phyloP scores from a whole-genome alignment of 345 rosid species.

The Moringa oleifera region DNA sequence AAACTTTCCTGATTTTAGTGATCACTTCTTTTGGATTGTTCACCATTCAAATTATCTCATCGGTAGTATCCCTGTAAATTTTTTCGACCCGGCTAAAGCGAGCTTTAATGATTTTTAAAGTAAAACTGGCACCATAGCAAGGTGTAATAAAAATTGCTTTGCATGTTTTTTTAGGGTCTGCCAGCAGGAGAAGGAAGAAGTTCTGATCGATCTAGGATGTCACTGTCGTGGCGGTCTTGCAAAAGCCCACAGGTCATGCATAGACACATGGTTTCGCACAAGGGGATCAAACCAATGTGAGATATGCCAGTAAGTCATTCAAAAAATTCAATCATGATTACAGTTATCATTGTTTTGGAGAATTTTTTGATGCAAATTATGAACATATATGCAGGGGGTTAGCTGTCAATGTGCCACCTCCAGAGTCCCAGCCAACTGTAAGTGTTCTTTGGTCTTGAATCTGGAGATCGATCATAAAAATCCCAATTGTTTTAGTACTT shows the following conservation, averaged over 20 bases:
- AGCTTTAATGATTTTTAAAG: neutral
- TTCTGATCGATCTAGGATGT: conserved; percentile 78
- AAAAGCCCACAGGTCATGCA: conserved; percentile 72
- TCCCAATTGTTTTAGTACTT: conserved; percentile 3
- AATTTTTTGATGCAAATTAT: conserved; percentile 11
- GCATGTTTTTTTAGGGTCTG: conserved; percentile 52
- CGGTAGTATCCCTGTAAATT: too few species aligned
- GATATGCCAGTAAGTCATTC: conserved; percentile 74
- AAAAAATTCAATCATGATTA: neutral
- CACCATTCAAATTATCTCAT: neutral
- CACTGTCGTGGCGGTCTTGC: conserved; percentile 82
- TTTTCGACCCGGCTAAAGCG: neutral
- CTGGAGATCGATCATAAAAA: neutral
- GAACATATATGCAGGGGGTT: conserved; percentile 45
- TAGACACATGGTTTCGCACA: conserved; percentile 80
- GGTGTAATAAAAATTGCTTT: conserved; percentile 2
- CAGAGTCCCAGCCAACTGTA: conserved; percentile 64
- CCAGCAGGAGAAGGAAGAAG: conserved; percentile 83
- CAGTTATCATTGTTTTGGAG: neutral
- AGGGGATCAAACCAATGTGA: conserved; percentile 87
- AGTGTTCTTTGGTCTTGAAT: conserved; percentile 28
- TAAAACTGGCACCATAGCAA: neutral
- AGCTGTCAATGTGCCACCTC: conserved; percentile 67
- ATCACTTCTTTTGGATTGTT: too few species aligned
- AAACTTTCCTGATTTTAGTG: neutral